phyloP scores from a whole-genome alignment of 805 yeast species.

The Ogataea ganodermae region DNA sequence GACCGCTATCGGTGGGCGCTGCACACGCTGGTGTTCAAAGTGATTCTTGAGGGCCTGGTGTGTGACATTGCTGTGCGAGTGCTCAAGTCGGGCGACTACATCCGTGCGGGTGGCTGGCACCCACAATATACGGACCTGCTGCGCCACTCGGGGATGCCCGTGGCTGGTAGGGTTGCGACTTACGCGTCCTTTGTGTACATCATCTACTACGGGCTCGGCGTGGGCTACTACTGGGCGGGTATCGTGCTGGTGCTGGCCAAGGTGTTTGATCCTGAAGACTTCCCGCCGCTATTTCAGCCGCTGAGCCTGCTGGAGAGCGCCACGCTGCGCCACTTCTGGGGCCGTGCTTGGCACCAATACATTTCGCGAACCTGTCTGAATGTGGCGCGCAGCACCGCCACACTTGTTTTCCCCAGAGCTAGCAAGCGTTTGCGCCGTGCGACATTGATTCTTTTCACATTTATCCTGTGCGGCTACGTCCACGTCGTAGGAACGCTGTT shows the following conservation, averaged over 20 bases:
- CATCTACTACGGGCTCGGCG: not conserved
- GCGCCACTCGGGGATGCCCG: conserved; percentile 1
- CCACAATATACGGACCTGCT: conserved; percentile 1
- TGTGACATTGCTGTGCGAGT: not conserved
- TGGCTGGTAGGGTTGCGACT: not conserved
- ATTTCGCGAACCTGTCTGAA: not conserved
- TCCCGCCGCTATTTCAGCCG: conserved; percentile 5
- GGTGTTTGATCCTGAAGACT: conserved; percentile 5
- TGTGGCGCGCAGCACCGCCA: conserved; percentile 4
- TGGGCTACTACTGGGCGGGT: not conserved
- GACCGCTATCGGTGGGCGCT: not conserved
- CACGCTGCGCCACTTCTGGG: conserved; percentile 11
- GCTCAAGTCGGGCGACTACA: not conserved
- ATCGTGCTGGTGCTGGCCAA: not conserved
- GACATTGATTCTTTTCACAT: conserved; percentile 5
- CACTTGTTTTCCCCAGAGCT: not conserved
- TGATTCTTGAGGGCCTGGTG: not conserved
- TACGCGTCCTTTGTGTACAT: not conserved
- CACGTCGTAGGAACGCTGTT: conserved; percentile 1
- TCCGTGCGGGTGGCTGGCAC: conserved; percentile 6
- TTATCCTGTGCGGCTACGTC: conserved; percentile 2
- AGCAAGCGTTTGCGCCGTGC: not conserved
- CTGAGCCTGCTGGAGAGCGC: not conserved
- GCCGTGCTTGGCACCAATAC: conserved; percentile 14
- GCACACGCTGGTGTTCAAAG: not conserved